phyloP scores from a whole-genome alignment of 306 rosid genomes.

The Morella rubra region DNA sequence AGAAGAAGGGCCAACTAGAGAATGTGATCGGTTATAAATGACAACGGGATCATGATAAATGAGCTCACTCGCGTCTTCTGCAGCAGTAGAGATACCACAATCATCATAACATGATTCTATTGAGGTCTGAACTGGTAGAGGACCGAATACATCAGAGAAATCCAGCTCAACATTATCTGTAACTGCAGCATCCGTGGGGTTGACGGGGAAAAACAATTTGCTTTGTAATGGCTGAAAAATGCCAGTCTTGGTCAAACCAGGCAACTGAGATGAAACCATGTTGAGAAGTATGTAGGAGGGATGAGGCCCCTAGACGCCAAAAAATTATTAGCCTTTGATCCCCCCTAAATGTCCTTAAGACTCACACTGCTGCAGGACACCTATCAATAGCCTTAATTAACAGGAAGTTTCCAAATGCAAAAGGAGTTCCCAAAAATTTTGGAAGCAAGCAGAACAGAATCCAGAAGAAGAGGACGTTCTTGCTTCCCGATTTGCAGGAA shows the following conservation, averaged over 20 bases:
- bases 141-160: slow-evolving; percentile 89
- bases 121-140: slow-evolving; percentile 49
- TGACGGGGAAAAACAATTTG: slow-evolving; percentile 45
- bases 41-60: slow-evolving; percentile 76
- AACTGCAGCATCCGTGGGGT: slow-evolving; percentile 37
- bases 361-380: slow-evolving; percentile 62
- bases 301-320: slow-evolving; percentile 36
- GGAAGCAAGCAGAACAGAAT: slow-evolving; percentile 80
- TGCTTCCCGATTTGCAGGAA: slow-evolving; percentile 98
- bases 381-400: slow-evolving; percentile 79
- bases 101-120: slow-evolving; percentile 50
- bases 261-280: slow-evolving; percentile 83
- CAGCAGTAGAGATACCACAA: slow-evolving; percentile 25
- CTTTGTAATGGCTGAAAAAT: slow-evolving; percentile 41
- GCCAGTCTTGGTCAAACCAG: slow-evolving; percentile 46
- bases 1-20: slow-evolving; percentile 88
- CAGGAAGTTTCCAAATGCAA: slow-evolving; percentile 68
- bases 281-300: slow-evolving; percentile 31
- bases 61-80: slow-evolving; percentile 54
- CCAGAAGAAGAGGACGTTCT: slow-evolving; percentile 71
- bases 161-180: slow-evolving; percentile 78
- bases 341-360: slow-evolving; percentile 30
- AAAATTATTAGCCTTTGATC: slow-evolving; percentile 32
- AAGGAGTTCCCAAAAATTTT: slow-evolving; percentile 78
- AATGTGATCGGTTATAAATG: slow-evolving; percentile 79